Conservation (phyloP, 805 yeast genomes). For the Ogataea nitratoaversa region DNA sequence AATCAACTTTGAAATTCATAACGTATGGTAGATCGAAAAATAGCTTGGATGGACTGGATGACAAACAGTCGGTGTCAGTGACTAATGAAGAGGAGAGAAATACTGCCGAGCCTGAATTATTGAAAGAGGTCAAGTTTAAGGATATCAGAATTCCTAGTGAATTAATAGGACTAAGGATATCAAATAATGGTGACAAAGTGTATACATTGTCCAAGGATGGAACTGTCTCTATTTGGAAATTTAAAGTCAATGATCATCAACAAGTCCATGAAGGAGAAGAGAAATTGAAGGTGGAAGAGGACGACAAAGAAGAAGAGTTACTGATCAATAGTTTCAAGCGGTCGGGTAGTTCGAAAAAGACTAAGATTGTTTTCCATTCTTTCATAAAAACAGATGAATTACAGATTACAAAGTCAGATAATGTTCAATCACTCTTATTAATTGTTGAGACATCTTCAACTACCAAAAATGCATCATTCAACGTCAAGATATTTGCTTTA, state of each 20-base stretch:
- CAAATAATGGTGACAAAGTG: slow-evolving; percentile 24
- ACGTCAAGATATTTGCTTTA: slow-evolving; percentile 25
- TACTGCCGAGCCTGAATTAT: slow-evolving; percentile 29
- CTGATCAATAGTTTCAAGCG: no score
- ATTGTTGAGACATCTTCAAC: slow-evolving; percentile 13
- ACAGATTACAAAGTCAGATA: slow-evolving; percentile 19
- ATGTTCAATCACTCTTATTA: slow-evolving; percentile 19
- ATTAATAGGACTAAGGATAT: slow-evolving; percentile 25
- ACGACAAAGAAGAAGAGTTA: no score
- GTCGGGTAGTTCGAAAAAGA: no score
- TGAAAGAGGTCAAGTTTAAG: slow-evolving; percentile 31
- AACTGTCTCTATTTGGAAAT: slow-evolving; percentile 21
- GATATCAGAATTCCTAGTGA: slow-evolving; percentile 24
- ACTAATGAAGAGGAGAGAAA: slow-evolving; percentile 28
- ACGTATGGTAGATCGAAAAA: slow-evolving; percentile 18
- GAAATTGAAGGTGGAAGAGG: not conserved
- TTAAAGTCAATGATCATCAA: slow-evolving; percentile 13
- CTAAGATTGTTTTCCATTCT: slow-evolving; percentile 21
- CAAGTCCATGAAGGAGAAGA: slow-evolving; percentile 1
- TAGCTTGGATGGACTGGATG: slow-evolving; percentile 24
- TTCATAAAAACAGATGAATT: slow-evolving; percentile 26
- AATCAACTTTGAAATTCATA: slow-evolving; percentile 24
- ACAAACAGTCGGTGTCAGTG: slow-evolving; percentile 22
- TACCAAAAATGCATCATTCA: slow-evolving; percentile 12
- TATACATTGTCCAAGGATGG: slow-evolving; percentile 32